A percentile compares a stretch with the other conserved stretches of the same genome.
Evolutionary conservation across 805 yeast species (phyloP).

Genomic region (Osmozyma mogii): DNA sequence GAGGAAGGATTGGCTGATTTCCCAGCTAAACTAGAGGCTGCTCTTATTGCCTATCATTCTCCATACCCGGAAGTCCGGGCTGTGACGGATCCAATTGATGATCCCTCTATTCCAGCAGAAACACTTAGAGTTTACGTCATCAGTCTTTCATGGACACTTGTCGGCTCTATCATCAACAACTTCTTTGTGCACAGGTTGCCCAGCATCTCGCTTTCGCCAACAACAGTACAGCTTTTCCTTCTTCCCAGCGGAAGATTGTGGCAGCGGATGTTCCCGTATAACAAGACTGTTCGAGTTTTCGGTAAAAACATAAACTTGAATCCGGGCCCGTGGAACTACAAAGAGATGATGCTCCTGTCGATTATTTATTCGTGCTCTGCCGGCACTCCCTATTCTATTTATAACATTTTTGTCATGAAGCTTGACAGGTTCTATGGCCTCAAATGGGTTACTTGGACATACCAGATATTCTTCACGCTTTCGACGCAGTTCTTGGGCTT

Average conservation of each 20-base stretch:
- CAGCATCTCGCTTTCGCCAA: slow-evolving; percentile 33
- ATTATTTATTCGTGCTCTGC: slow-evolving; percentile 36
- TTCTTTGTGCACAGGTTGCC: slow-evolving; percentile 53
- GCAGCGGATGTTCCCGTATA: slow-evolving; percentile 23
- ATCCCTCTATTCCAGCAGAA: slow-evolving; percentile 39
- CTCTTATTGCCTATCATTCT: slow-evolving; percentile 35
- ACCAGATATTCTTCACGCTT: slow-evolving; percentile 43
- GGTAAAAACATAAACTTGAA: slow-evolving; percentile 23
- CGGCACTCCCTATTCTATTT: slow-evolving; percentile 35
- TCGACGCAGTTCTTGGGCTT: slow-evolving; percentile 59
- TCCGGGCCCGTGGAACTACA: slow-evolving; percentile 37
- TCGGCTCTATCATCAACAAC: slow-evolving; percentile 49
- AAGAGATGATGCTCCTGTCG: slow-evolving; percentile 39
- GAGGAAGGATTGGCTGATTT: slow-evolving; percentile 16
- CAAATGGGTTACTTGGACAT: slow-evolving; percentile 42
- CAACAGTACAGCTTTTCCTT: slow-evolving; percentile 35
- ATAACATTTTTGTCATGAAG: slow-evolving; percentile 37
- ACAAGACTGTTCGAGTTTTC: slow-evolving; percentile 15
- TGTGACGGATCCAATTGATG: slow-evolving; percentile 53
- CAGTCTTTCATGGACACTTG: slow-evolving; percentile 42
- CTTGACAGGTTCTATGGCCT: slow-evolving; percentile 34
- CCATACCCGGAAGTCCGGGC: slow-evolving; percentile 66
- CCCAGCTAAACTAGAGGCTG: slow-evolving; percentile 35
- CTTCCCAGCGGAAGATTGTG: slow-evolving; percentile 34
- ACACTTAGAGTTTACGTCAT: slow-evolving; percentile 50